These are phyloP conservation scores for Volutella citrinella DNA, from an alignment of 2,329 filamentous ascomycete genomes.

Conservation along the genomic window DNA sequence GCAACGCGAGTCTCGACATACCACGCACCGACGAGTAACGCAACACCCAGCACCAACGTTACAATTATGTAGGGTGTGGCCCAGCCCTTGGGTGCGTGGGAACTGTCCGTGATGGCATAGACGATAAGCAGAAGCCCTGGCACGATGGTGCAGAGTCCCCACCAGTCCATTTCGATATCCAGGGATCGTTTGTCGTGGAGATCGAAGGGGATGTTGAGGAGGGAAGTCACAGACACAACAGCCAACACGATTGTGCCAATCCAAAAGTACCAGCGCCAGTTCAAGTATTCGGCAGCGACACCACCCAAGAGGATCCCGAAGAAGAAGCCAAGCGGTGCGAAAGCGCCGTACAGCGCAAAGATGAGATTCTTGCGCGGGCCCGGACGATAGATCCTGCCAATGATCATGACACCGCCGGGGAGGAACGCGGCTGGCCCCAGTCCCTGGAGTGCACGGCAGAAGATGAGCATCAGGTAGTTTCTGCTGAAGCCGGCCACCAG, in stretches of 20 bases:
- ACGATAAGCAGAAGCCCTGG: slow-evolving; percentile 60
- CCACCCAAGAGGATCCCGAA: slow-evolving; percentile 66
- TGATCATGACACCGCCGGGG: slow-evolving; percentile 66
- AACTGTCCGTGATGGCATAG: slow-evolving; percentile 65
- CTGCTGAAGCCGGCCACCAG: slow-evolving; percentile 67
- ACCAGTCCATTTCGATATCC: slow-evolving; percentile 56
- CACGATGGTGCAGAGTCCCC: slow-evolving; percentile 51
- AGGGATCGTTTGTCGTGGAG: slow-evolving; percentile 19
- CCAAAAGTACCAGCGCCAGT: slow-evolving; percentile 70
- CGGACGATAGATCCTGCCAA: slow-evolving; percentile 66
- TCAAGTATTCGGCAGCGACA: slow-evolving; percentile 55
- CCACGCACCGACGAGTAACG: slow-evolving; percentile 49
- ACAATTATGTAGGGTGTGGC: slow-evolving; percentile 62
- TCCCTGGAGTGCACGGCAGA: slow-evolving; percentile 72
- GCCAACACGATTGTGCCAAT: slow-evolving; percentile 49
- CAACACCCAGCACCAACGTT: slow-evolving; percentile 54
- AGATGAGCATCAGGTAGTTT: slow-evolving; percentile 67
- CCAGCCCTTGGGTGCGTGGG: slow-evolving; percentile 61
- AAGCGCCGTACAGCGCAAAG: slow-evolving; percentile 56
- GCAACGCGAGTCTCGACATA: slow-evolving; percentile 65
- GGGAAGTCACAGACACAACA: slow-evolving; percentile 45
- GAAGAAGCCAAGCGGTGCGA: slow-evolving; percentile 57
- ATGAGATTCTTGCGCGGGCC: slow-evolving; percentile 70
- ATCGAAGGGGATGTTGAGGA: slow-evolving; percentile 36
- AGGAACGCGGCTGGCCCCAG: slow-evolving; percentile 71